Percentiles rank a stretch among this genome's conserved stretches.
Conservation (phyloP, 2,329 filamentous ascomycete genomes). For the Didymella pomorum region DNA sequence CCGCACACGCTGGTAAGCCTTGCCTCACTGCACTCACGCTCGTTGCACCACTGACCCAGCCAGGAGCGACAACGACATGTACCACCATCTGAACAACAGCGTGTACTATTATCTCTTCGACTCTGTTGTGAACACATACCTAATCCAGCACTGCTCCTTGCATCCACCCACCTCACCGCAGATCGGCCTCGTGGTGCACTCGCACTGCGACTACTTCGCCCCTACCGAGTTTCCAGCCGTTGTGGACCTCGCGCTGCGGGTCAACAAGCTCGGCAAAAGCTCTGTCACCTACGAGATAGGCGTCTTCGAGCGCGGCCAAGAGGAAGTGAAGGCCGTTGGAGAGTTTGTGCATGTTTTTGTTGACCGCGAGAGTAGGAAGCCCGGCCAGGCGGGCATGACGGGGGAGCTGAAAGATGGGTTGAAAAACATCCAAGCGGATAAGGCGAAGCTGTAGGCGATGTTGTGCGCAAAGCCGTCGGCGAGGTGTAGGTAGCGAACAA, state of each 20-base stretch:
- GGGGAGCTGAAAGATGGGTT: constrained; percentile 60
- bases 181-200: constrained; percentile 85
- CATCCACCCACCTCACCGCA: constrained; percentile 73
- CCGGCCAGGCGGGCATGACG: constrained; percentile 71
- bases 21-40: neutral
- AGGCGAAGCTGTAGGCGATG: constrained; percentile 22
- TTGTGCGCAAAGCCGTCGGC: neutral
- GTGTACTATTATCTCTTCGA: constrained; percentile 91
- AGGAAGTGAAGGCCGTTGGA: constrained; percentile 81
- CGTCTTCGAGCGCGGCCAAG: constrained; percentile 78
- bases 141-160: constrained; percentile 79
- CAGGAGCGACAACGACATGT: constrained; percentile 93
- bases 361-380: constrained; percentile 73
- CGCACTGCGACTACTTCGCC: constrained; percentile 84
- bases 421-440: constrained; percentile 31
- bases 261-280: constrained; percentile 83
- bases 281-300: constrained; percentile 92
- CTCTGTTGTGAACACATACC: constrained; percentile 86
- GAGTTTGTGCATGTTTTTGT: constrained; percentile 90
- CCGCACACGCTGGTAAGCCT: constrained; percentile 80
- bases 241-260: constrained; percentile 81
- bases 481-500: neutral
- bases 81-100: constrained; percentile 90
- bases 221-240: constrained; percentile 82
- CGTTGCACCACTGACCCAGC: constrained; percentile 18